Evolutionary conservation across 805 yeast genomes (phyloP), one percentile per base, ranked within the genome.

Genomic region (Metschnikowia colocasiae): DNA sequence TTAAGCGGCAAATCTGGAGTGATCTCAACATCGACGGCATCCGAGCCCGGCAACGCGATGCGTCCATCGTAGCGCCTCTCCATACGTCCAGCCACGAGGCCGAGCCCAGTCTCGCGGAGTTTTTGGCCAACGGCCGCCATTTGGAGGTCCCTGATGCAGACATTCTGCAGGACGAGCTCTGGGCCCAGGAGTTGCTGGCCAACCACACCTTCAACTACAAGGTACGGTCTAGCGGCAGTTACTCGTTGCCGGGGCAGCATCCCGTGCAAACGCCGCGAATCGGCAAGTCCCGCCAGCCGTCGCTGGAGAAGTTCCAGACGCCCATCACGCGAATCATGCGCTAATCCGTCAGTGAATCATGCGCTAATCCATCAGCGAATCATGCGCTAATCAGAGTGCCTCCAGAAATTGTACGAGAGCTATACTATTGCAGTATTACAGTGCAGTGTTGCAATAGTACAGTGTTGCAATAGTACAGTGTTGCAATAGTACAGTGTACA

Each of bases 281-380:
- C 2, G 69, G 64, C 2, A 58, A 73, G 51, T 61, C 70, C 4
- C 57, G 76, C 31, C 75, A 70, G 51, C 55, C 65, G 1, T 67
- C 74, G 1, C 62, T 61, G 19, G 76, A 72, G 41, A 64, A 66
- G 49, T 69, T 68, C 51, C 75, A 69, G 51, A 71, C 77, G 0
- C 77, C 77, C 1, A 65, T 71, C 22, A 57, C 74, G 1, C 58
- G 75, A 36, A 68, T 69, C 10, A 60, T 65, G 60, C 59, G 74
- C 16, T 29, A n/a, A 27, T 27, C 2, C 10, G 27, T 8, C 6
- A 8, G 27, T 6, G n/a, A n/a, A n/a, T n/a, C n/a, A n/a, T n/a
- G n/a, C n/a, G n/a, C n/a, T n/a, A n/a, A n/a, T n/a, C n/a, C n/a
- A n/a, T n/a, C n/a, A n/a, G n/a, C n/a, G n/a, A n/a, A n/a, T n/a